A percentile compares a stretch with the other conserved stretches of the same genome.
These are phyloP conservation scores for Bolboschoenus planiculmis DNA, from an alignment of 176 grass and related monocot species.

Conservation along the genomic window DNA sequence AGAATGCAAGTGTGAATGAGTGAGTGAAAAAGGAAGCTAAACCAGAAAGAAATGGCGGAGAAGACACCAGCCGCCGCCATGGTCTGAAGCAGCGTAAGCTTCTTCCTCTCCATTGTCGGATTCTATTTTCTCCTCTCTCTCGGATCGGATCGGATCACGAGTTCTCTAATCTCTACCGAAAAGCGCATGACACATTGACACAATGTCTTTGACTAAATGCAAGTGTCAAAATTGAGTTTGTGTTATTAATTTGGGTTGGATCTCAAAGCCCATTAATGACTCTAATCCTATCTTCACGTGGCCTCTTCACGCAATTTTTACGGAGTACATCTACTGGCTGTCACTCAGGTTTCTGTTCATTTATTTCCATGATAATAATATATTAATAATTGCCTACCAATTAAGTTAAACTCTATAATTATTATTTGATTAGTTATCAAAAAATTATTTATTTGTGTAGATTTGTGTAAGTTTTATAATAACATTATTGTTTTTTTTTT, in stretches of 20 bases:
- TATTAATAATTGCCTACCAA: no score
- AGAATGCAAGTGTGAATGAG: neutral
- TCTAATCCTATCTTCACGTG: neutral
- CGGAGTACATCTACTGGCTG: no score
- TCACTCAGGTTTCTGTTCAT: no score
- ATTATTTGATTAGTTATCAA: neutral
- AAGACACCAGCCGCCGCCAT: conserved; percentile 75
- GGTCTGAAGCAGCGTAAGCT: conserved; percentile 73
- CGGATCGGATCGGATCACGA: neutral
- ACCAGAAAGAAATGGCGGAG: conserved; percentile 95
- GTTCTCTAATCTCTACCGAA: neutral
- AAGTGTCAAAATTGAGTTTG: neutral
- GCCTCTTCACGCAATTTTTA: neutral
- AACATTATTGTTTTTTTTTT: neutral
- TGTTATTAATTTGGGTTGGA: neutral
- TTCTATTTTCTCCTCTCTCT: neutral
- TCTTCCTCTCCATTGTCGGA: conserved; percentile 43
- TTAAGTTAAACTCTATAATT: no score
- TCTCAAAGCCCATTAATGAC: neutral
- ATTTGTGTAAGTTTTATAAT: neutral
- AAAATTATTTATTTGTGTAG: neutral
- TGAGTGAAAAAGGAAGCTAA: neutral
- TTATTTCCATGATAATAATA: no score
- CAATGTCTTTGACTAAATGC: no score
- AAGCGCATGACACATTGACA: no score